Evolutionary conservation across 2,329 filamentous ascomycete species (phyloP).

Genomic region (Fusarium albosuccineum): DNA sequence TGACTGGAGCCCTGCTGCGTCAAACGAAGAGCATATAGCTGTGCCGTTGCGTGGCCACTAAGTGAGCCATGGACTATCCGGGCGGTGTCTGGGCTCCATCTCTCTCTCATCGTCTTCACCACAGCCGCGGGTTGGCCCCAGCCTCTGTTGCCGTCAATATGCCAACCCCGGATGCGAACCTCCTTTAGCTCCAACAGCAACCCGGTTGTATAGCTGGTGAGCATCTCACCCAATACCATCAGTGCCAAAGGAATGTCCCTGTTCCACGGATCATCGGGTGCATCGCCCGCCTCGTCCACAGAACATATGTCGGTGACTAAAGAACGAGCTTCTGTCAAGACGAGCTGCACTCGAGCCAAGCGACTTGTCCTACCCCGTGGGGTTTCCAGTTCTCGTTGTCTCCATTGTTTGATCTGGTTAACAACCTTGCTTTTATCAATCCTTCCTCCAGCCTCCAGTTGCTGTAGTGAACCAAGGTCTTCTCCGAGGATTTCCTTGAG

Average conservation of each 20-base stretch:
- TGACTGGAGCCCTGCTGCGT: neutral
- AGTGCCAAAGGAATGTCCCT: neutral
- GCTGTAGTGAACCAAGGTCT: neutral
- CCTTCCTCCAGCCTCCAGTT: neutral
- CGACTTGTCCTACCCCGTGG: neutral
- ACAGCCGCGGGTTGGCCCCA: neutral
- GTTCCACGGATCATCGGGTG: neutral
- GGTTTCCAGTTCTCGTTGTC: neutral
- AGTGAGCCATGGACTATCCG: slow-evolving; percentile 5
- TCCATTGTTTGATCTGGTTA: neutral
- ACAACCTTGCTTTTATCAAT: neutral
- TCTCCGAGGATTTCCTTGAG: slow-evolving; percentile 8
- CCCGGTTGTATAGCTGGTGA: neutral
- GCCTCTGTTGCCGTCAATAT: slow-evolving; percentile 5
- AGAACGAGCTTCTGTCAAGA: slow-evolving; percentile 1
- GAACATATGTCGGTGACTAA: slow-evolving; percentile 1
- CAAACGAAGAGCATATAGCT: neutral
- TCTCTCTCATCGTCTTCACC: neutral
- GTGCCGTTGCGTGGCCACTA: neutral
- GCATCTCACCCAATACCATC: neutral
- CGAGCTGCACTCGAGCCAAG: neutral
- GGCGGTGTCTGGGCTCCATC: slow-evolving; percentile 1
- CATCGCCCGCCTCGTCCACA: neutral
- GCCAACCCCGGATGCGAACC: neutral
- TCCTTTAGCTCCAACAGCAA: neutral